Evolutionary conservation across 371 early-diverging fungal genomes (phyloP).

Genomic region (Fennellomyces sp.): DNA sequence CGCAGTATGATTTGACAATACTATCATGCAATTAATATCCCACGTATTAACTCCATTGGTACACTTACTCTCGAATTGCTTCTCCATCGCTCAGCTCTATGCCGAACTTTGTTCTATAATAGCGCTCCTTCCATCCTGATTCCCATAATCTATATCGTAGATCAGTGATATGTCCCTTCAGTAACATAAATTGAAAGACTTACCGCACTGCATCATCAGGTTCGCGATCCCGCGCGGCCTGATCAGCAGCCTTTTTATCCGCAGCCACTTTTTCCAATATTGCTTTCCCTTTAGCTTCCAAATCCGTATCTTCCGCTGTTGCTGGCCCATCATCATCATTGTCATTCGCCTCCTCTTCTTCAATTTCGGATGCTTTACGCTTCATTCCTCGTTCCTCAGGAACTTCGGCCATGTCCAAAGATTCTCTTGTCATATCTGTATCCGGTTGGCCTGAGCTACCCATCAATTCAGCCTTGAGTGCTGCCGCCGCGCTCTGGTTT

Average conservation of each 20-base stretch:
- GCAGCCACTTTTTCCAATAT: constrained; percentile 50
- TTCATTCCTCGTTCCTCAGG: constrained; percentile 25
- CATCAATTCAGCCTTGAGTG: constrained; percentile 34
- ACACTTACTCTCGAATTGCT: constrained; percentile 59
- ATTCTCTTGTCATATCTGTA: constrained; percentile 20
- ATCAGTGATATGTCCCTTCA: too few species aligned
- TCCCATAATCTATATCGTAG: constrained; percentile 70
- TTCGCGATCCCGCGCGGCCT: constrained; percentile 65
- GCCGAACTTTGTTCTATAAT: constrained; percentile 86
- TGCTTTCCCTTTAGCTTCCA: constrained; percentile 48
- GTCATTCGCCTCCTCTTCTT: constrained; percentile 29
- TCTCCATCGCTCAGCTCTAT: constrained; percentile 68
- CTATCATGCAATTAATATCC: constrained; percentile 28
- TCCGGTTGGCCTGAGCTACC: not conserved
- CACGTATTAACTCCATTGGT: not conserved
- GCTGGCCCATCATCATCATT: constrained; percentile 27
- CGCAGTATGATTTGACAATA: constrained; percentile 89
- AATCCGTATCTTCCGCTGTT: constrained; percentile 38
- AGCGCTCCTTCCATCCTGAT: constrained; percentile 88
- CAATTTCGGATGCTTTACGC: constrained; percentile 37
- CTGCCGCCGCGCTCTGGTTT: constrained; percentile 59
- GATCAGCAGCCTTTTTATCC: constrained; percentile 58
- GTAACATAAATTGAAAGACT: not conserved
- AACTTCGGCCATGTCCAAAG: not conserved
- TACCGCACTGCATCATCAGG: constrained; percentile 73